Evolutionary conservation across 2,329 filamentous ascomycete species (phyloP).

Genomic region (Nigrospora osmanthi): DNA sequence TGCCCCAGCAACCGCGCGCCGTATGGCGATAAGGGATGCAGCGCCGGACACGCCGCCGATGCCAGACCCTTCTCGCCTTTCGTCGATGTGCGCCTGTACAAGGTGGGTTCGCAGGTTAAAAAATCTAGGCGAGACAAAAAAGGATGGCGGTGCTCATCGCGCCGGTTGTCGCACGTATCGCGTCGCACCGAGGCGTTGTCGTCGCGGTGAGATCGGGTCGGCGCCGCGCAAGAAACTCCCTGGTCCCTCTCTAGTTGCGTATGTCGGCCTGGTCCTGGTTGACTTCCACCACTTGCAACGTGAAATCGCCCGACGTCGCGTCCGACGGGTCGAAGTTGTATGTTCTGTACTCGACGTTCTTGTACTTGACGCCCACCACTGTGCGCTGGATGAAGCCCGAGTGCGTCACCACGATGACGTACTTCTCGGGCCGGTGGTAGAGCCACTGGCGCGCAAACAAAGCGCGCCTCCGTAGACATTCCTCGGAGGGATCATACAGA

Average conservation of each 20-base stretch:
- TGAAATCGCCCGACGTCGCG: neutral
- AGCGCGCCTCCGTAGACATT: conserved; percentile 15
- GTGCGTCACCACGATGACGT: conserved; percentile 21
- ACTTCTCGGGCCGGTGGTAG: conserved; percentile 17
- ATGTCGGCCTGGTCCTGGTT: conserved; percentile 1
- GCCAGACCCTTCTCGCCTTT: too few species aligned
- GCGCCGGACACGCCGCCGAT: too few species aligned
- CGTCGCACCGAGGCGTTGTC: too few species aligned
- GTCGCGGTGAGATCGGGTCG: neutral
- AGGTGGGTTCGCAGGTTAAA: too few species aligned
- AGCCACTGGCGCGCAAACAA: conserved; percentile 19
- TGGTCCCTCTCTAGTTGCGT: neutral
- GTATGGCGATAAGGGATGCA: too few species aligned
- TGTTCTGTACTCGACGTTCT: conserved; percentile 19
- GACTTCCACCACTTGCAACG: neutral
- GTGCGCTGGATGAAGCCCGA: conserved; percentile 20
- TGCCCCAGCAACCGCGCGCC: too few species aligned
- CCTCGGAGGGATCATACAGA: conserved; percentile 19
- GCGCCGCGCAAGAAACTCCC: too few species aligned
- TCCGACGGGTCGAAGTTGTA: conserved; percentile 11
- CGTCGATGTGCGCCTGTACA: too few species aligned
- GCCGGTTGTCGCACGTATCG: too few species aligned
- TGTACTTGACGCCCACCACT: conserved; percentile 16
- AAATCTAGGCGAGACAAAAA: too few species aligned
- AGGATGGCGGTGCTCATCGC: too few species aligned